Percentiles rank a stretch among this genome's conserved stretches.
Evolutionary conservation across 2,329 filamentous ascomycete genomes (phyloP).

Genomic region (Ploettnerulaceae sp.): DNA sequence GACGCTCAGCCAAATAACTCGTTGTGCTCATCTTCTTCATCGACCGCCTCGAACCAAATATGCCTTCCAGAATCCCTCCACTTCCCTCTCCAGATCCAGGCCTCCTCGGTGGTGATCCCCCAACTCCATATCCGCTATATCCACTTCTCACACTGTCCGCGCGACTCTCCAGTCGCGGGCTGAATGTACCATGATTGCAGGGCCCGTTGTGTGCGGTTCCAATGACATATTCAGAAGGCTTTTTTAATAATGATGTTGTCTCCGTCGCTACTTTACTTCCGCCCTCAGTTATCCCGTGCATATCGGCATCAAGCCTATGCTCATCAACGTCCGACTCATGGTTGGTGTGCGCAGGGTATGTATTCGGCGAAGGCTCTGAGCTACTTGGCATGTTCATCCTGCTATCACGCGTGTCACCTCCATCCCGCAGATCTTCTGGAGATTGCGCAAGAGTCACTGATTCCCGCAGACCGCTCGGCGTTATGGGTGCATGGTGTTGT

Average conservation of each 20-base stretch:
- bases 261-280: constrained; percentile 37
- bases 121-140: constrained; percentile 22
- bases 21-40: constrained; percentile 68
- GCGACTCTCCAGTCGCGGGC: constrained; percentile 51
- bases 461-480: constrained; percentile 30
- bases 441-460: constrained; percentile 26
- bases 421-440: constrained; percentile 19
- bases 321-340: constrained; percentile 15
- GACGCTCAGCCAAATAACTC: constrained; percentile 62
- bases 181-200: constrained; percentile 74
- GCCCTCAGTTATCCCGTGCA: constrained; percentile 8
- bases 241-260: constrained; percentile 48
- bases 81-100: constrained; percentile 14
- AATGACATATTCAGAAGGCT: constrained; percentile 30
- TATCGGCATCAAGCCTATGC: constrained; percentile 7
- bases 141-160: constrained; percentile 28
- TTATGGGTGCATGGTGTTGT: constrained; percentile 26
- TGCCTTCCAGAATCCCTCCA: constrained; percentile 22
- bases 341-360: constrained; percentile 21
- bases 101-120: constrained; percentile 19
- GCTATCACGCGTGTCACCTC: neutral
- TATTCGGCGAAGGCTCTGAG: constrained; percentile 22
- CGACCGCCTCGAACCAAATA: constrained; percentile 24
- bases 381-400: constrained; percentile 17
- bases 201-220: constrained; percentile 32